Evolutionary conservation across 2,329 filamentous ascomycete species (phyloP).

Genomic region (Fusarium humuli): DNA sequence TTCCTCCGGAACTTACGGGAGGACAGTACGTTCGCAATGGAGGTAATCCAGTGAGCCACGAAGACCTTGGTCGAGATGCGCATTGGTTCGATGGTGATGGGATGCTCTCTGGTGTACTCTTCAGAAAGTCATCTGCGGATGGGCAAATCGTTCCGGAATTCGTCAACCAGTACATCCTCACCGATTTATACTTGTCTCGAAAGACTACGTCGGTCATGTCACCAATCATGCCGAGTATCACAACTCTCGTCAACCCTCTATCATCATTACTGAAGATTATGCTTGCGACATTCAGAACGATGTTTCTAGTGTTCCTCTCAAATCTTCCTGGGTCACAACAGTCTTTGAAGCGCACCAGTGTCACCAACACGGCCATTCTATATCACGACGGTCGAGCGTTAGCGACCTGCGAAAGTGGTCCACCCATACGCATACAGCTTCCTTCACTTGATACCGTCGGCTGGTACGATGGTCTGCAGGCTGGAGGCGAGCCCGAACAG

Average conservation of each 20-base stretch:
- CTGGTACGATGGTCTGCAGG: conserved; percentile 72
- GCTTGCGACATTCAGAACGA: conserved; percentile 10
- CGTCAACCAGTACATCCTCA: conserved; percentile 76
- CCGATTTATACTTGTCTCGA: conserved; percentile 70
- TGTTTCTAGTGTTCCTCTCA: conserved; percentile 56
- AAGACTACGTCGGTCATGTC: conserved; percentile 59
- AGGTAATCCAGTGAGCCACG: conserved; percentile 73
- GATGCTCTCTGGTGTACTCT: conserved; percentile 75
- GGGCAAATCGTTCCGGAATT: conserved; percentile 68
- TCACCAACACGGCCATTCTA: conserved; percentile 74
- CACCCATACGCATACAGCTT: conserved; percentile 73
- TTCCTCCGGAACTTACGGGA: conserved; percentile 73
- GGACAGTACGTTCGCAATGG: conserved; percentile 80
- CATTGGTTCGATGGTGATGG: conserved; percentile 84
- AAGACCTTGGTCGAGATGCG: conserved; percentile 69
- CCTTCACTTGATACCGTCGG: conserved; percentile 75
- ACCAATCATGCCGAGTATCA: conserved; percentile 75
- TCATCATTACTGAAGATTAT: conserved; percentile 14
- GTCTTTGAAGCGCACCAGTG: conserved; percentile 75
- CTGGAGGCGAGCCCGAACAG: conserved; percentile 60
- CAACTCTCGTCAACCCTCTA: conserved; percentile 71
- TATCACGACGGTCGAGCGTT: conserved; percentile 77
- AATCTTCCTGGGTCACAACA: conserved; percentile 51
- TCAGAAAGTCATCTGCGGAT: conserved; percentile 57
- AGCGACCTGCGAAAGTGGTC: conserved; percentile 78